Evolutionary conservation across 1,284 basidiomycete genomes (phyloP).

Genomic region (Agroathelia rolfsii): DNA sequence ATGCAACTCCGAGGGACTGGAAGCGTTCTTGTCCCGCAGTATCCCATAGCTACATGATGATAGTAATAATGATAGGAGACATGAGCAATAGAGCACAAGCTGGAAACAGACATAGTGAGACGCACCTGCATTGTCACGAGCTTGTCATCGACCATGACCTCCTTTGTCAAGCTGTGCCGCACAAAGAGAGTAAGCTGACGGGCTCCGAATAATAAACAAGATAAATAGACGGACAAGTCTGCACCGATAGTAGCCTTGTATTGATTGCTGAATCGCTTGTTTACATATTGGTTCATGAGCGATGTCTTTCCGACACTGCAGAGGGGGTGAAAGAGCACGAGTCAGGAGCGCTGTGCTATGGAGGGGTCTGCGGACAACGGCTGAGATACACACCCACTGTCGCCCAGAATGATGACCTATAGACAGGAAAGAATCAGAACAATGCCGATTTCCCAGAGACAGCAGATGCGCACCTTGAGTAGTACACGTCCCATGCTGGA

Average conservation of each 20-base stretch:
- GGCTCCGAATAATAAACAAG: background rate
- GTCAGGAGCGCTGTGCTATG: too few species aligned
- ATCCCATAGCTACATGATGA: conserved; percentile 82
- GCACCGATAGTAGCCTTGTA: conserved; percentile 97
- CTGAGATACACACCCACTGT: conserved; percentile 93
- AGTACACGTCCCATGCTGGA: conserved; percentile 76
- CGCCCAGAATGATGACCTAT: conserved; percentile 95
- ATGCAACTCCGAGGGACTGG: conserved; percentile 96
- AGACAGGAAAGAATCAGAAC: too few species aligned
- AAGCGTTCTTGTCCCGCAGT: conserved; percentile 99
- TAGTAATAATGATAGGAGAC: too few species aligned
- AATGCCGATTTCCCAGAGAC: background rate
- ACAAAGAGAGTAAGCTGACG: conserved; percentile 5
- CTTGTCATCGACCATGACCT: conserved; percentile 97
- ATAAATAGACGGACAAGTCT: conserved; percentile 59
- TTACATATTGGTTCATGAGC: conserved; percentile 99
- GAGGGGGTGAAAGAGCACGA: conserved; percentile 8
- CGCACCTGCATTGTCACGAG: conserved; percentile 96
- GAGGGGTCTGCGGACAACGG: conserved; percentile 4
- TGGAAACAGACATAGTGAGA: conserved; percentile 9
- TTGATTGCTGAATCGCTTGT: conserved; percentile 99
- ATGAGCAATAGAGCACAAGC: too few species aligned
- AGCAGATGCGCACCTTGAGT: conserved; percentile 67
- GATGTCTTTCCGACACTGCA: conserved; percentile 97
- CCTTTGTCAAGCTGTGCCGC: conserved; percentile 79